phyloP scores from a whole-genome alignment of 2,329 filamentous ascomycete genomes.

The Pestalotiopsis sp. region DNA sequence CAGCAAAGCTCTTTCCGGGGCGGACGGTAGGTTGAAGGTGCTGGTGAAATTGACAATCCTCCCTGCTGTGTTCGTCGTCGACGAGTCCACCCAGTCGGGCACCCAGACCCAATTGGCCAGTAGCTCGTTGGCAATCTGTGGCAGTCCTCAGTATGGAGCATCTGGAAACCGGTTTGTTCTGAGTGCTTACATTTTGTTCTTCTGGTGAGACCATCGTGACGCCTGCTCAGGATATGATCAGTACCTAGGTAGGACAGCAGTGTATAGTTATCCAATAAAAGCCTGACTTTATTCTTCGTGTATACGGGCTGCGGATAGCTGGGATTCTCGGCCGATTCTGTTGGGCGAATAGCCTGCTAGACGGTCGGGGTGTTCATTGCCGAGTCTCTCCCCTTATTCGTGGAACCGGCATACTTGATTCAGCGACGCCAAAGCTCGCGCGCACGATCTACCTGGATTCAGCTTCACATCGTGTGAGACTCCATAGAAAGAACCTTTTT shows the following conservation, averaged over 20 bases:
- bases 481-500: no score
- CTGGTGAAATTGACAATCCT: constrained; percentile 6
- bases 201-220: neutral
- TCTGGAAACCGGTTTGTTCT: neutral
- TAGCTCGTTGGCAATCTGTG: constrained; percentile 4
- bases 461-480: no score
- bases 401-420: neutral
- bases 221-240: neutral
- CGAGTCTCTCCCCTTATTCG: neutral
- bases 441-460: no score
- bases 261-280: neutral
- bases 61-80: constrained; percentile 1
- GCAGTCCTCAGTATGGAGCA: neutral
- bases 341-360: neutral
- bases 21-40: constrained; percentile 1
- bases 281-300: neutral
- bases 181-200: neutral
- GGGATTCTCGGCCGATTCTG: neutral
- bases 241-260: neutral
- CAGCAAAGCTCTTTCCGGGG: neutral
- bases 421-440: neutral
- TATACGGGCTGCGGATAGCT: neutral
- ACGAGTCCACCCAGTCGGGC: constrained; percentile 10
- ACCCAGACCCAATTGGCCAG: constrained; percentile 13
- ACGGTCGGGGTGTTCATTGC: neutral